Evolutionary conservation across 805 yeast species (phyloP).

Genomic region (Kluyveromyces wickerhamii): DNA sequence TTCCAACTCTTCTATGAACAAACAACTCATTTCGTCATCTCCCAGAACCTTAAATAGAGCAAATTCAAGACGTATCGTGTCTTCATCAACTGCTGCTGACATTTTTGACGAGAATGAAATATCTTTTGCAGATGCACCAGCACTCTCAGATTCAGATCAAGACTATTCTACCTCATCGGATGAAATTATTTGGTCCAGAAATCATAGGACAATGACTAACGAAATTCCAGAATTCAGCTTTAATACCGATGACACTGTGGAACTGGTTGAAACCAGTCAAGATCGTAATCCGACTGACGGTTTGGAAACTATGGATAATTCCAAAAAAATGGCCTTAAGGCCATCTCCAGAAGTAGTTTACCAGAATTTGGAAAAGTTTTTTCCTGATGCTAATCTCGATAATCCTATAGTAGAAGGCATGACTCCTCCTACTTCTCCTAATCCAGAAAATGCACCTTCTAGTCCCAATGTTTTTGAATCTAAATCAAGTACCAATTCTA

Average conservation of each 20-base stretch:
- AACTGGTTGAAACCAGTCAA: neutral
- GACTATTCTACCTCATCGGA: slow-evolving; percentile 31
- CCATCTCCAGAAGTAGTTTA: slow-evolving; percentile 94
- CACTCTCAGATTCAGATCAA: slow-evolving; percentile 43
- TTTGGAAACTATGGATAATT: neutral
- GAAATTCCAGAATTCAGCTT: slow-evolving; percentile 1
- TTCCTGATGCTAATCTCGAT: slow-evolving; percentile 89
- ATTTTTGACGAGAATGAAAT: slow-evolving; percentile 65
- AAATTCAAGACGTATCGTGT: slow-evolving; percentile 28
- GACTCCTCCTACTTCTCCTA: slow-evolving; percentile 50
- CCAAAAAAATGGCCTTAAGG: slow-evolving; percentile 59
- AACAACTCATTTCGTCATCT: slow-evolving; percentile 17
- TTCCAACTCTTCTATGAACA: slow-evolving; percentile 17
- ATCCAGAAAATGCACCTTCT: slow-evolving; percentile 16
- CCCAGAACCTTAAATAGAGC: slow-evolving; percentile 24
- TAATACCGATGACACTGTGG: neutral
- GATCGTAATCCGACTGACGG: neutral
- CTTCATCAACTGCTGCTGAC: slow-evolving; percentile 35
- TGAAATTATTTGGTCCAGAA: slow-evolving; percentile 22
- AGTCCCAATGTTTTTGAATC: slow-evolving; percentile 1
- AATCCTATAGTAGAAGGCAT: slow-evolving; percentile 77
- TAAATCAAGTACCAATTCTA: no score
- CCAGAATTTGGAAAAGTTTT: slow-evolving; percentile 82
- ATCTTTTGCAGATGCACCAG: slow-evolving; percentile 70
- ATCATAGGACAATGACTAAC: neutral